Conservation (phyloP, 2,329 filamentous ascomycete species). For the Phaeosphaeriaceae sp. region DNA sequence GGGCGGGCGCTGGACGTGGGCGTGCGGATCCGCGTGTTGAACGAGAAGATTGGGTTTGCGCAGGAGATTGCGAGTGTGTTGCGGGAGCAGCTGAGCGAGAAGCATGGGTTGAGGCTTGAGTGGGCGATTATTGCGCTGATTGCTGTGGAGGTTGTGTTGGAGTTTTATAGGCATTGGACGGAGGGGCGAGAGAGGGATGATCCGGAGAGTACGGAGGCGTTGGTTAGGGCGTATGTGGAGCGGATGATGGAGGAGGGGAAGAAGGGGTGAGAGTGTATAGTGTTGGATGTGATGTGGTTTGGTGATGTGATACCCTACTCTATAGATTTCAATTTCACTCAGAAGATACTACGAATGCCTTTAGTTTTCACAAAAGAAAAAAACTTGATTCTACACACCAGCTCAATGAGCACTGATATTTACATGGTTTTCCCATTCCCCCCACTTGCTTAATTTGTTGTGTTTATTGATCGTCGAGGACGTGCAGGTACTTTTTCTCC, state of each 20-base stretch:
- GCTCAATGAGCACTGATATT: slow-evolving; percentile 32
- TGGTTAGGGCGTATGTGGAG: slow-evolving; percentile 49
- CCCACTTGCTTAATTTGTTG: neutral
- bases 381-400: slow-evolving; percentile 36
- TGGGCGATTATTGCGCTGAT: slow-evolving; percentile 97
- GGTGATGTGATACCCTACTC: slow-evolving; percentile 31
- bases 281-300: neutral
- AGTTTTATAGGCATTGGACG: slow-evolving; percentile 74
- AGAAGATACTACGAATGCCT: neutral
- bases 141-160: slow-evolving; percentile 88
- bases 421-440: no score
- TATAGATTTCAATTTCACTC: slow-evolving; percentile 3
- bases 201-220: slow-evolving; percentile 48
- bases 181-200: slow-evolving; percentile 60
- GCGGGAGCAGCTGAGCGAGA: slow-evolving; percentile 86
- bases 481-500: slow-evolving; percentile 96
- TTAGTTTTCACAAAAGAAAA: slow-evolving; percentile 11
- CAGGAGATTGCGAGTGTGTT: slow-evolving; percentile 92
- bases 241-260: slow-evolving; percentile 12
- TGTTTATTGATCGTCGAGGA: slow-evolving; percentile 56
- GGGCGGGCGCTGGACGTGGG: slow-evolving; percentile 89
- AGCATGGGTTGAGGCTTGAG: slow-evolving; percentile 85
- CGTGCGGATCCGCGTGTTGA: slow-evolving; percentile 86
- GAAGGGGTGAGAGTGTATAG: neutral
- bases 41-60: slow-evolving; percentile 98